Base-by-base conservation (phyloP, 2,329 filamentous ascomycete genomes). In the Curvularia sp. region DNA sequence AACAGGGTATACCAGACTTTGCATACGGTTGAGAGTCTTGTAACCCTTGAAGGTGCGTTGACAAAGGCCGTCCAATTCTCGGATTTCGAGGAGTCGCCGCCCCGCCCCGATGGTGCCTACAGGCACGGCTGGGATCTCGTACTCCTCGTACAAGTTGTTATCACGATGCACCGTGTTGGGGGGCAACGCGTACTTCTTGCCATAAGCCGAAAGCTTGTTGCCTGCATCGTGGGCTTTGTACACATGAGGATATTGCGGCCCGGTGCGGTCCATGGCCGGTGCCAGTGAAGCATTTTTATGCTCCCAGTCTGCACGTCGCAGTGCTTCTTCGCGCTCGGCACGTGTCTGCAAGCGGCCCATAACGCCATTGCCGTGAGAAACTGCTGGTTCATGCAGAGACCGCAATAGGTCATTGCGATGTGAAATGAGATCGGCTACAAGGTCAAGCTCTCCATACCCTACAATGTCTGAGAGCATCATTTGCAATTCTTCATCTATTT, bases 21-120 rank as follows among this genome's bases (percentile, higher is more conserved):
- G 95, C 96, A 99, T 99, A 28, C 96, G 89, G 73, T 99, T 99
- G 59, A 99, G 84, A 3, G 90, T 81, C 78, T 93, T 94, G 82
- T 99, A 99, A 0, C 93, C 93, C 72, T 89, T 91, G 81, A 99
- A 99, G 0, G 95, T 99, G n/a, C 86, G 87, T 60, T 87, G 86
- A 69, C 95, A 99, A 28, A 99, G 83, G 0, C 91, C 92, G 75
- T 99, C 95, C 81, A 99, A 84, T 3, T 93, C 90, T 6, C 85
- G 82, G 59, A 99, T 94, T 31, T 88, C 81, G 20, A 99, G 82
- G 13, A 98, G 84, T 69, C 87, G 92, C 69, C 91, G 90, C 4
- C 89, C 88, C 1, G 83, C 85, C 13, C 86, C 89, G 13, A 96
- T 82, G 0, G 84, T 88, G 0, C 93, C 93, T 35, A 94, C 89